Conservation (phyloP, 2,329 filamentous ascomycete species). For the Claviceps spartinae region DNA sequence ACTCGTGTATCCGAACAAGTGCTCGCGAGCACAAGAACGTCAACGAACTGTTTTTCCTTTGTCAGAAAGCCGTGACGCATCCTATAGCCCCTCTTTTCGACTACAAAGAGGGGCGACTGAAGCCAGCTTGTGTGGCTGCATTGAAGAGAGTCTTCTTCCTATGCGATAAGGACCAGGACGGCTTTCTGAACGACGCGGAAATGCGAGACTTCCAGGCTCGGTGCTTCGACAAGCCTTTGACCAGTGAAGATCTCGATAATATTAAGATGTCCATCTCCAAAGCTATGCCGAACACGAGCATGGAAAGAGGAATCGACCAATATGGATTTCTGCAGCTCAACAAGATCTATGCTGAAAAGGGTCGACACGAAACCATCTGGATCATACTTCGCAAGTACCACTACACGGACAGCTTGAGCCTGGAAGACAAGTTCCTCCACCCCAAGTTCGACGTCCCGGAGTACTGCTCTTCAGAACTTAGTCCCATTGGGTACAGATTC, state of each 20-base stretch:
- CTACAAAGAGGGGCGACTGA: slow-evolving; percentile 79
- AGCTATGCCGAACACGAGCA: slow-evolving; percentile 46
- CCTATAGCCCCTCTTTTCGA: slow-evolving; percentile 94
- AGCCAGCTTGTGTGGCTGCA: slow-evolving; percentile 77
- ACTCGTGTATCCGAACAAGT: slow-evolving; percentile 91
- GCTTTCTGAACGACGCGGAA: slow-evolving; percentile 78
- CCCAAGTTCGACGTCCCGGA: slow-evolving; percentile 91
- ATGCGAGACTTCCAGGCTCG: slow-evolving; percentile 82
- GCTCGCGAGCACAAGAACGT: slow-evolving; percentile 86
- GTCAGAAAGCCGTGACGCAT: slow-evolving; percentile 94
- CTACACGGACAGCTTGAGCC: slow-evolving; percentile 86
- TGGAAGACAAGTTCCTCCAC: slow-evolving; percentile 82
- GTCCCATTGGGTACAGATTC: slow-evolving; percentile 88
- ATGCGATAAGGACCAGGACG: slow-evolving; percentile 92
- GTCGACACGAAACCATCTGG: slow-evolving; percentile 96
- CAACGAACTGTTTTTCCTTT: slow-evolving; percentile 93
- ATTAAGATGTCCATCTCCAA: slow-evolving; percentile 82
- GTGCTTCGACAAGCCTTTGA: slow-evolving; percentile 81
- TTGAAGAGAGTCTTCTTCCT: slow-evolving; percentile 87
- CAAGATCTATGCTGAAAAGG: slow-evolving; percentile 93
- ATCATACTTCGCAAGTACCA: slow-evolving; percentile 89
- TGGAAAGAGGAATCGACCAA: slow-evolving; percentile 62
- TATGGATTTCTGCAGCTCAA: slow-evolving; percentile 81
- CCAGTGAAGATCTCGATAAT: slow-evolving; percentile 68
- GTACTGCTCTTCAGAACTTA: slow-evolving; percentile 84